phyloP scores from a whole-genome alignment of 371 early-diverging fungal genomes.

The Apophysomyces variabilis region DNA sequence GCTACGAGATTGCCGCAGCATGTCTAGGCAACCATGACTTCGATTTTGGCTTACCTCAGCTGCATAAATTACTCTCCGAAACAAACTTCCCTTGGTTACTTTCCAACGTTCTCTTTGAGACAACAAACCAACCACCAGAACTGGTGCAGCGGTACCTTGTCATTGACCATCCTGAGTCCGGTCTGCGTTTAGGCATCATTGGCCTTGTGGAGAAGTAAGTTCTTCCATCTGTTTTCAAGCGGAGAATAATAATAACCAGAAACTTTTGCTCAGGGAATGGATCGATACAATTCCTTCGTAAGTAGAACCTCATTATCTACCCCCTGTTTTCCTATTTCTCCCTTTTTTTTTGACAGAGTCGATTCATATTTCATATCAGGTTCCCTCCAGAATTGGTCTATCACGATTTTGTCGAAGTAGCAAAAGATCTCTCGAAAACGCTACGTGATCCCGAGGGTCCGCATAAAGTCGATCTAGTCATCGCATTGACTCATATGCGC shows the following conservation, averaged over 20 bases:
- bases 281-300: constrained; percentile 63
- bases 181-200: constrained; percentile 58
- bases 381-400: constrained; percentile 60
- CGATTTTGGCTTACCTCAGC: constrained; percentile 65
- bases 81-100: constrained; percentile 71
- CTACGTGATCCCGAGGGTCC: constrained; percentile 41
- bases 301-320: constrained; percentile 1
- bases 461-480: constrained; percentile 54
- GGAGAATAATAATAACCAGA: not conserved
- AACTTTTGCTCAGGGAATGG: constrained; percentile 51
- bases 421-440: constrained; percentile 36
- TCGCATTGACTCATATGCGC: constrained; percentile 72
- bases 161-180: constrained; percentile 32
- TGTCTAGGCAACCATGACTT: constrained; percentile 74
- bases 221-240: constrained; percentile 12
- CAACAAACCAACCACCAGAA: constrained; percentile 32
- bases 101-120: constrained; percentile 58
- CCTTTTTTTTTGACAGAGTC: not conserved
- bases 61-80: constrained; percentile 40
- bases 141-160: constrained; percentile 36
- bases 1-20: constrained; percentile 54
- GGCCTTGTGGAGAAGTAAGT: constrained; percentile 66
- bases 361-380: constrained; percentile 16
- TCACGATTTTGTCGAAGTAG: constrained; percentile 55
- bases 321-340: too few species aligned